phyloP scores from a whole-genome alignment of 148 eudicot species.

The Rhododendron ferrugineum region DNA sequence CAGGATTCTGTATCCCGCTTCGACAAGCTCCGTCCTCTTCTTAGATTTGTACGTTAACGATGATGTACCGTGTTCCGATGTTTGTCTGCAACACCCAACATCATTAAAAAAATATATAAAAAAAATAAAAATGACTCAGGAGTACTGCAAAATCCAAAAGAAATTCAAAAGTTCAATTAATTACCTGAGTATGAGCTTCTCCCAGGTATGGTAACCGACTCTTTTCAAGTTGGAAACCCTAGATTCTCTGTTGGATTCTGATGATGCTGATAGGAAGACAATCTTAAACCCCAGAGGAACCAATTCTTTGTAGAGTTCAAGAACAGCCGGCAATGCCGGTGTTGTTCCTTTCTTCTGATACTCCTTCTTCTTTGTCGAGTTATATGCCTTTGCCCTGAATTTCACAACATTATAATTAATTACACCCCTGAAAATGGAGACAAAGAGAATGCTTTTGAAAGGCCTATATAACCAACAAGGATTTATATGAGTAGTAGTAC shows the following conservation, averaged over 20 bases:
- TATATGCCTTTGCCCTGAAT: slow-evolving; percentile 15
- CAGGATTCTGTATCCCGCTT: slow-evolving; percentile 13
- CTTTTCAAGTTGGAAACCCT: slow-evolving; percentile 29
- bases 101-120: neutral
- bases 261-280: slow-evolving; percentile 33
- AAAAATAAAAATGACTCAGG: no score
- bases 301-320: slow-evolving; percentile 18
- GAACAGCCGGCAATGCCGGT: slow-evolving; percentile 13
- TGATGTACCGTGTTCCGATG: neutral
- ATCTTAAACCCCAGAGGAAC: slow-evolving; percentile 28
- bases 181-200: slow-evolving; percentile 40
- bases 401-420: neutral
- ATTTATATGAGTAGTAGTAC: no score
- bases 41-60: slow-evolving; percentile 18
- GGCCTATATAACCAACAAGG: no score
- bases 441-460: neutral
- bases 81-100: neutral
- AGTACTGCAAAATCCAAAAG: no score
- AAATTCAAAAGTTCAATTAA: no score
- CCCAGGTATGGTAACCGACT: slow-evolving; percentile 38
- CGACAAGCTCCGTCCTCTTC: slow-evolving; percentile 12
- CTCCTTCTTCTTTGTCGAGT: slow-evolving; percentile 12
- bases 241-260: slow-evolving; percentile 1
- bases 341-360: slow-evolving; percentile 16
- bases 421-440: neutral